A percentile compares a stretch with the other conserved stretches of the same genome.
These are phyloP conservation scores for Sporisorium iseilematis-ciliati DNA, from an alignment of 1,284 basidiomycete species.

Conservation along the genomic window DNA sequence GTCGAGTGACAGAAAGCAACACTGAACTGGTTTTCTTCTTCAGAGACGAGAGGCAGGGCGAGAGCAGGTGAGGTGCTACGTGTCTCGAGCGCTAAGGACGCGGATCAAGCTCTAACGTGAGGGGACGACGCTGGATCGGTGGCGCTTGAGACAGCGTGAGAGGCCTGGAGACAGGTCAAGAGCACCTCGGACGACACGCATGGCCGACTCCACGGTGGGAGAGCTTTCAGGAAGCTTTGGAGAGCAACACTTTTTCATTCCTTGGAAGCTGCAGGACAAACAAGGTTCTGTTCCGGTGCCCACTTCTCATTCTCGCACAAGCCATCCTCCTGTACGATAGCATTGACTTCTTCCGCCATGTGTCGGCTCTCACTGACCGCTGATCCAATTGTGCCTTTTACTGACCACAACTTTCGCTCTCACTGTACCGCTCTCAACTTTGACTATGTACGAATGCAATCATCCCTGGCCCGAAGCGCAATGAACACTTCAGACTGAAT, in stretches of 20 bases:
- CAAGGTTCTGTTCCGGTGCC: neutral
- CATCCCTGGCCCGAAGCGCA: too few species aligned
- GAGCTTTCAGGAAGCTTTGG: slow-evolving; percentile 2
- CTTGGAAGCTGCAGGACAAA: slow-evolving; percentile 4
- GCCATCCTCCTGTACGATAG: slow-evolving; percentile 13
- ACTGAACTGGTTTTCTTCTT: slow-evolving; percentile 21
- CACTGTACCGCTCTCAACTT: neutral
- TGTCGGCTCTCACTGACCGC: neutral
- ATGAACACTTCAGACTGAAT: neutral
- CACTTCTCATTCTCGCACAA: slow-evolving; percentile 23
- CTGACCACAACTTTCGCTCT: neutral
- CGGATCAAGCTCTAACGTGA: neutral
- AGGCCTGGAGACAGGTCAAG: neutral
- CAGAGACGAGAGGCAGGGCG: slow-evolving; percentile 6
- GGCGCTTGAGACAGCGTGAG: too few species aligned
- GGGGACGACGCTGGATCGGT: neutral
- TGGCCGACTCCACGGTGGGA: neutral
- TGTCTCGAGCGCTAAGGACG: slow-evolving; percentile 1
- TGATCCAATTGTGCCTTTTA: neutral
- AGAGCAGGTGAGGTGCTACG: neutral
- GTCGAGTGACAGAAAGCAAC: neutral
- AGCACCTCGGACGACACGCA: slow-evolving; percentile 16
- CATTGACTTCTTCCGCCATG: neutral
- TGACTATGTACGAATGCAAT: neutral
- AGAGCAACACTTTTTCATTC: slow-evolving; percentile 16